phyloP scores from a whole-genome alignment of 2,329 filamentous ascomycete species.

The Colletotrichum truncatum region DNA sequence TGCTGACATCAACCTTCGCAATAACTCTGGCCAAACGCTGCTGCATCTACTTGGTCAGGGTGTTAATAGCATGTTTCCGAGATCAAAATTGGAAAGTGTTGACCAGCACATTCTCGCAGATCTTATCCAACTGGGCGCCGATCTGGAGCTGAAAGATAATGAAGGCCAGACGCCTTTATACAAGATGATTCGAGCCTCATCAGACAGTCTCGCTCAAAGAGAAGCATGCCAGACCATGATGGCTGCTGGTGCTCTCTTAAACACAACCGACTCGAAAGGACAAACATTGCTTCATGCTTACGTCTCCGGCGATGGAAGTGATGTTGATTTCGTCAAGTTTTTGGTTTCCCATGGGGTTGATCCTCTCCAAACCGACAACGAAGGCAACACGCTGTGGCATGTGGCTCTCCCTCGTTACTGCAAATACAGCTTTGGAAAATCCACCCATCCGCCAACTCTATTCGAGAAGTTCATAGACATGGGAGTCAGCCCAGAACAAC shows the following conservation, averaged over 20 bases:
- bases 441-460: background rate
- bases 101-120: background rate
- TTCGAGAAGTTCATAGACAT: background rate
- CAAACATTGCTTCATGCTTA: background rate
- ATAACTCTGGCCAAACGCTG: constrained; percentile 31
- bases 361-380: background rate
- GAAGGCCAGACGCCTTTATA: constrained; percentile 29
- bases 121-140: constrained; percentile 18
- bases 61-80: no score
- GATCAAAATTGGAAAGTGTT: background rate
- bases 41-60: constrained; percentile 6
- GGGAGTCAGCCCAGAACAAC: background rate
- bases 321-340: background rate
- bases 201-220: background rate
- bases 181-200: background rate
- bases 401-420: background rate
- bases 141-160: constrained; percentile 29
- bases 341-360: background rate
- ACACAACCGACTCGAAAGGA: background rate
- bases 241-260: background rate
- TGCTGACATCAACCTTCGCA: constrained; percentile 34
- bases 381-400: constrained; percentile 14
- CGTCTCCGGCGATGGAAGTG: background rate
- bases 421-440: background rate
- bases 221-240: background rate